Evolutionary conservation across 1,284 basidiomycete genomes (phyloP), one percentile per base, ranked within the genome.

Genomic region (Apiotrichum gamsii): DNA sequence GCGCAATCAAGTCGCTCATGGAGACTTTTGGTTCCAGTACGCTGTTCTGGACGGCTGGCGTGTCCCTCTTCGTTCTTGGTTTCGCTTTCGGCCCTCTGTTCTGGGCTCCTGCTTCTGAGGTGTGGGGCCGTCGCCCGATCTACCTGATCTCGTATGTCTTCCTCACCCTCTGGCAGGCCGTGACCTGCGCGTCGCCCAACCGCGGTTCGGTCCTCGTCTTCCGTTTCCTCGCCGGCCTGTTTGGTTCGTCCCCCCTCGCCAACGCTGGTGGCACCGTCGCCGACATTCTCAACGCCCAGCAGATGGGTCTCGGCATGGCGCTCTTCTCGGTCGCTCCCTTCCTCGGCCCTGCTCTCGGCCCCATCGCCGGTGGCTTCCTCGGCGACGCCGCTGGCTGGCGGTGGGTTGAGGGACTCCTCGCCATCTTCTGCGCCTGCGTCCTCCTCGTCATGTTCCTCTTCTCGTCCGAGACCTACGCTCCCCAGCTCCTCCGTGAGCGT

Each of bases 361-460:
- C 63, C 39, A 56, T 65, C 47, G 52, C 54, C 15, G 69, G 72
- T 21, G 71, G 69, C n/a, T 73, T 72, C 62, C 64, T 76, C 33
- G 67, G 66, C 30, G 52, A 66, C 28, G 58, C 58, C 0, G 37
- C 45, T 9, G 70, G 67, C 0, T 77, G 75, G 76, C 57, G 75
- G 44, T 77, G 75, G 73, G 80, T 82, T 47, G 83, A 83, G 64
- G 83, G 81, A 76, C 71, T 85, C 47, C 80, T 85, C 73, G 77
- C 82, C 57, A 69, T 75, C 49, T 74, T 77, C 59, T 52, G 49
- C 23, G 43, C 14, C 8, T 16, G 8, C 35, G 29, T 56, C 28
- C 28, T 46, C 16, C 3, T 56, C 31, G n/a, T 25, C 30, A 58
- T 63, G 34, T 48, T 61, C 33, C 33, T 73, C 38, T 54, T 65